Percentiles rank a stretch among this genome's conserved stretches.
Conservation (phyloP, 257 asterid species). For the Catharanthus roseus region DNA sequence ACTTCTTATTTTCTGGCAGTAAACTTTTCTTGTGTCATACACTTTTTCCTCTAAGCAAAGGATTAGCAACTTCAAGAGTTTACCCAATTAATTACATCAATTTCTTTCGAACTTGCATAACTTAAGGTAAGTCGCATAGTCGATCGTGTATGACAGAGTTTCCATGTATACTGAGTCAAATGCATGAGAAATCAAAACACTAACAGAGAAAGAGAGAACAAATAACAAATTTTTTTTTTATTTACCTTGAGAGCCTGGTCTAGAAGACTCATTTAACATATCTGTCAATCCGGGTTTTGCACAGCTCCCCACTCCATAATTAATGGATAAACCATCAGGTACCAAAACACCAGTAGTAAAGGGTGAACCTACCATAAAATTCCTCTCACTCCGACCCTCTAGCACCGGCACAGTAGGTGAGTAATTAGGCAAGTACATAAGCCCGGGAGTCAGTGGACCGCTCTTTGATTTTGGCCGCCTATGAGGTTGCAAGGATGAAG, state of each 20-base stretch:
- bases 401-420: slow-evolving; percentile 31
- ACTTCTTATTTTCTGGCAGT: background rate
- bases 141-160: background rate
- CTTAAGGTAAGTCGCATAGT: background rate
- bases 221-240: background rate
- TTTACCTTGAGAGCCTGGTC: slow-evolving; percentile 36
- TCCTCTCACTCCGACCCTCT: slow-evolving; percentile 30
- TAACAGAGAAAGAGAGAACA: background rate
- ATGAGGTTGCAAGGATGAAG: slow-evolving; percentile 35
- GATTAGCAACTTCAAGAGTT: background rate
- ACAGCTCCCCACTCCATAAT: slow-evolving; percentile 22
- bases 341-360: slow-evolving; percentile 41
- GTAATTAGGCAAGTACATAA: slow-evolving; percentile 40
- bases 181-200: background rate
- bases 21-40: background rate
- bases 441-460: slow-evolving; percentile 66
- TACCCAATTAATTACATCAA: background rate
- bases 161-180: background rate
- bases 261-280: slow-evolving; percentile 23
- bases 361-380: slow-evolving; percentile 34
- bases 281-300: slow-evolving; percentile 29
- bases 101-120: too few relatives aligned
- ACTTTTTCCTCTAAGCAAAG: background rate
- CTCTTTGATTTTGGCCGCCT: slow-evolving; percentile 77
- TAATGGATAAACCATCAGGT: slow-evolving; percentile 39